A percentile compares a stretch with the other conserved stretches of the same genome.
Conservation (phyloP, 2,329 filamentous ascomycete genomes). For the Cryphonectria nitschkei region DNA sequence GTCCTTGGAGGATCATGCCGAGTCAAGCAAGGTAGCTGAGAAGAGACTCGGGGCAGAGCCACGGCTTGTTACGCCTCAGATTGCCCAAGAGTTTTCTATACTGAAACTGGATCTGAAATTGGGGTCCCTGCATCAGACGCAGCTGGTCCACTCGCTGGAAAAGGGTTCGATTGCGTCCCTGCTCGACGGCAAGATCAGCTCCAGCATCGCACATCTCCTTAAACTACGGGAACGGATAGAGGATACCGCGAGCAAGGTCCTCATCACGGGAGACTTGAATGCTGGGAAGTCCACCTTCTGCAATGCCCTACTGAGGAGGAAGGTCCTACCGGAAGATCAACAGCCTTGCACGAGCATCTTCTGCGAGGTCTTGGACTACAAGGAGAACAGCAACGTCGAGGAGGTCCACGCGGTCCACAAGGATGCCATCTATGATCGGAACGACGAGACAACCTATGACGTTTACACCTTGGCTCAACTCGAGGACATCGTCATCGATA, state of each 20-base stretch:
- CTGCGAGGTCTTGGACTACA: constrained; percentile 91
- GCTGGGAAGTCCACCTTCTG: constrained; percentile 99
- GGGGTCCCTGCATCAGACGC: constrained; percentile 80
- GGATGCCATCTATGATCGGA: constrained; percentile 76
- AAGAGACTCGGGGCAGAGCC: constrained; percentile 68
- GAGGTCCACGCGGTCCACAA: constrained; percentile 96
- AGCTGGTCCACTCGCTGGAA: constrained; percentile 92
- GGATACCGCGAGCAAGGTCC: constrained; percentile 94
- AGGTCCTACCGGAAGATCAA: constrained; percentile 93
- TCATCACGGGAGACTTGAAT: constrained; percentile 94
- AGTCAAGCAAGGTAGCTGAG: constrained; percentile 75
- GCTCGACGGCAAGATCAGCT: constrained; percentile 90
- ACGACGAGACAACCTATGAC: constrained; percentile 93
- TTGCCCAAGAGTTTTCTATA: constrained; percentile 94
- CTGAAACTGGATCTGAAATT: constrained; percentile 94
- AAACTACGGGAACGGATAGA: constrained; percentile 91
- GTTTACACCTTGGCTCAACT: constrained; percentile 78
- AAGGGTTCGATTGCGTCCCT: constrained; percentile 89
- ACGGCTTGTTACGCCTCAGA: constrained; percentile 85
- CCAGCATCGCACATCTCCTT: constrained; percentile 88
- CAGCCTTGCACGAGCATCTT: constrained; percentile 98
- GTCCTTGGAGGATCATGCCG: constrained; percentile 65
- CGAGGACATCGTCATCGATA: constrained; percentile 88
- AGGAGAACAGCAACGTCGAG: constrained; percentile 87
- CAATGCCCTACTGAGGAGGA: constrained; percentile 91